Base-by-base conservation (phyloP, 768 basidiomycete genomes). In the Rhizopogon sp. region DNA sequence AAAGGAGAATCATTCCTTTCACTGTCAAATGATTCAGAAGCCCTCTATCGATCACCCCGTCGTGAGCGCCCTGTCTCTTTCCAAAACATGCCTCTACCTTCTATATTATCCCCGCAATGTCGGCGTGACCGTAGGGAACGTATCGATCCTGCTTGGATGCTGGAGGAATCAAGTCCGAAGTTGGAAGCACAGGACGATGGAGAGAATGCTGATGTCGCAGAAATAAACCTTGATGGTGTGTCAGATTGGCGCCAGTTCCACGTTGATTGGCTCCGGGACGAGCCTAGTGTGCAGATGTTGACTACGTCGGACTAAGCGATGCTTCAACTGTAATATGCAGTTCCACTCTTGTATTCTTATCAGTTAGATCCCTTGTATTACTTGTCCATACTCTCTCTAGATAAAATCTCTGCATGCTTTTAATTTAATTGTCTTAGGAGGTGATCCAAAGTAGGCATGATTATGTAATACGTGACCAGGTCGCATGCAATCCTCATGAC, bases 231-330 rank as follows among this genome's bases (percentile, higher is more conserved):
- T 5, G 63, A 54, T 40, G 51, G 58, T 22, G 17, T 8, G 29
- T 43, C 43, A 40, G 81, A 84, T 63, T 84, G 82, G 82, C 74
- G 80, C 4, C 76, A 81, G 63, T 83, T 83, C 53, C 81, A 83
- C 58, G 68, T 72, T 16, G 77, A 81, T 46, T 69, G 80, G 59
- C 50, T 71, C 2, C 56, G 44, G 29, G 60, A 54, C 25, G 52
- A 66, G 16, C 43, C 53, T 22, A 39, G 35, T 33, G 31, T 58
- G 11, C 55, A 58, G 35, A 37, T 37, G 35, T 47, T 54, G 25
- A 42, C 39, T 20, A 39, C 52, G 17, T 39, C 9, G 17, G 33
- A 28, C 25, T 60, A 35, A 54, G 17, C 14, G 20, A 31, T 49
- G 2, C 50, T 17, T n/a, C 31, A 22, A 22, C 11, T 52, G 16